Base-by-base conservation (phyloP, 306 rosid genomes). In the Senna siamea region DNA sequence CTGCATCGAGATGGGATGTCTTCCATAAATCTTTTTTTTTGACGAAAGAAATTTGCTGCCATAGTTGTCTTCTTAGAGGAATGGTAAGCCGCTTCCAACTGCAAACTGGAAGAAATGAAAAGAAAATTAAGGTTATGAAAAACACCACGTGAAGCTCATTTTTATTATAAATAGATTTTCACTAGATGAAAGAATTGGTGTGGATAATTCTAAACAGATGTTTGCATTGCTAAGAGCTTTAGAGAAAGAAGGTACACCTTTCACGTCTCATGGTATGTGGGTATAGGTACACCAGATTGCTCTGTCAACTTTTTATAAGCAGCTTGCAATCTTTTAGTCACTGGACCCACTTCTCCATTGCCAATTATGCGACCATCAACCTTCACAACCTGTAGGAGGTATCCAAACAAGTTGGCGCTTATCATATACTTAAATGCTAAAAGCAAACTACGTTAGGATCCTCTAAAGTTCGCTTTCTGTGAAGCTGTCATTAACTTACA, bases 361-460 rank as follows among this genome's bases (percentile, higher is more conserved):
- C 97, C 96, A 73, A 92, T 84, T 44, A 65, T 74, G 47, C 94
- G 98, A 4, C 98, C 97, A 77, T 94, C 98, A 50, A 94, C 91
- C 86, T 89, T 88, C 62, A 89, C 90, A 17, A 88, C 96, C 99
- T 91, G 83, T n/a, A 56, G 17, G n/a, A 48, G 10, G 54, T 59
- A 62, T 37, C 35, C 64, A 72, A 73, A 56, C 9, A 38, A 46
- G 2, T 44, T 78, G 34, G 17, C 10, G 4, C 17, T 35, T 52
- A 46, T 37, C 7, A 4, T 13, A 66, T 3, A 56, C 70, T 55
- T 23, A n/a, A 19, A 19, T 9, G 28, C 23, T 26, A 38, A 76
- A 59, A 23, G 13, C 19, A n/a, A n/a, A n/a, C n/a, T n/a, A n/a
- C n/a, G n/a, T n/a, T n/a, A n/a, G n/a, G n/a, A n/a, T n/a, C n/a